Evolutionary conservation across 1,284 basidiomycete species (phyloP).

Genomic region (Fomitopsis pinicola): DNA sequence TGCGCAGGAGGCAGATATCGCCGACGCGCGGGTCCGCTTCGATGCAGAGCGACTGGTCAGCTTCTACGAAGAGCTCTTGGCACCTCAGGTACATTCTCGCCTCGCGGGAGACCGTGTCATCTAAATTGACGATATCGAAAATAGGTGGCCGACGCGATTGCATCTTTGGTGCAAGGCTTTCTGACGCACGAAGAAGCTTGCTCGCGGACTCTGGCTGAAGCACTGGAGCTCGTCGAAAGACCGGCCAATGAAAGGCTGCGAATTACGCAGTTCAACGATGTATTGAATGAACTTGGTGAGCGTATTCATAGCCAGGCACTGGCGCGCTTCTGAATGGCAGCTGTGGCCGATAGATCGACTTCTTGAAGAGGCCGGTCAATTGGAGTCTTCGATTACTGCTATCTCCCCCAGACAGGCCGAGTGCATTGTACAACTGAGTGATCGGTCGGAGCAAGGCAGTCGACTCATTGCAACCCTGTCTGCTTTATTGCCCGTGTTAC

Average conservation of each 20-base stretch:
- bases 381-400: conserved; percentile 3
- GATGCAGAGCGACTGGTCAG: conserved; percentile 20
- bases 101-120: no score
- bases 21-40: conserved; percentile 20
- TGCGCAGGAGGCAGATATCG: conserved; percentile 20
- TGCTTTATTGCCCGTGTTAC: conserved; percentile 8
- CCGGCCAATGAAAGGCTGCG: conserved; percentile 12
- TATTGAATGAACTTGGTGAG: conserved; percentile 15
- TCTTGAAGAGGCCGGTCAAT: neutral
- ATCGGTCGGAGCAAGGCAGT: neutral
- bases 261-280: conserved; percentile 10
- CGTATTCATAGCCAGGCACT: neutral
- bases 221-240: conserved; percentile 7
- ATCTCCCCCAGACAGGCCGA: neutral
- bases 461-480: conserved; percentile 8
- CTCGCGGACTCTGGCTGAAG: conserved; percentile 4
- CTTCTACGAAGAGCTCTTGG: conserved; percentile 22
- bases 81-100: conserved; percentile 4
- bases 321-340: neutral
- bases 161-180: conserved; percentile 10
- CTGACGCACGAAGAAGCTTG: conserved; percentile 9
- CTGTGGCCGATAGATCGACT: conserved; percentile 7
- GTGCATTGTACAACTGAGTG: neutral
- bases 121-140: neutral
- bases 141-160: conserved; percentile 12